A percentile compares a stretch with the other conserved stretches of the same genome.
These are phyloP conservation scores for Talaromyces sp. DNA, from an alignment of 2,329 filamentous ascomycete genomes.

Conservation along the genomic window DNA sequence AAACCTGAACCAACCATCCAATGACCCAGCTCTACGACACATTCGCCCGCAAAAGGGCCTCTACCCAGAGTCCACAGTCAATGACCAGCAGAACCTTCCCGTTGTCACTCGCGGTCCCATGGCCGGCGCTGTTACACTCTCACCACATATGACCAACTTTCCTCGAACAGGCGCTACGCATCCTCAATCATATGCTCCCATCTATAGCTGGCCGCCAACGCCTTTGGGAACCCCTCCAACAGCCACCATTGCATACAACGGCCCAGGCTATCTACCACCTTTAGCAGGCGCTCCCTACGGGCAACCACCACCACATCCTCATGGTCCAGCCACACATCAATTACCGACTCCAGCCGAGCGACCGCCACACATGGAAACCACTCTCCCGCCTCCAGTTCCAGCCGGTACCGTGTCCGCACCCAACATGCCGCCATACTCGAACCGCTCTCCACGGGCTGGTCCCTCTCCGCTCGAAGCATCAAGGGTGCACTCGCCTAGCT, in stretches of 20 bases:
- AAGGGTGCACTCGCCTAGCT: conserved; percentile 24
- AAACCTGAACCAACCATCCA: conserved; percentile 73
- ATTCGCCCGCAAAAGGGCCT: conserved; percentile 88
- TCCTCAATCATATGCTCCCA: conserved; percentile 34
- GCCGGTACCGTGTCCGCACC: conserved; percentile 13
- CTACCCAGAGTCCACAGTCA: conserved; percentile 93
- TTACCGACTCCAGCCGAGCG: conserved; percentile 29
- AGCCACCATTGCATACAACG: conserved; percentile 28
- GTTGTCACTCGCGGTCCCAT: conserved; percentile 72
- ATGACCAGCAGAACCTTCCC: conserved; percentile 74
- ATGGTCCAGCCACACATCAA: conserved; percentile 16
- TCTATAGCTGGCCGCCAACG: conserved; percentile 41
- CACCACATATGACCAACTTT: conserved; percentile 50
- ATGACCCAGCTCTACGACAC: conserved; percentile 70
- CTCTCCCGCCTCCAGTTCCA: conserved; percentile 19
- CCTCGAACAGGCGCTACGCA: conserved; percentile 37
- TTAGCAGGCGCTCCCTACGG: conserved; percentile 27
- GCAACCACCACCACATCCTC: conserved; percentile 14
- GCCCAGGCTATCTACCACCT: conserved; percentile 29
- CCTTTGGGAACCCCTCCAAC: conserved; percentile 39
- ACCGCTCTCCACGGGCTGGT: conserved; percentile 22
- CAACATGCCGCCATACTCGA: conserved; percentile 22
- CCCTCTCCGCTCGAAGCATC: conserved; percentile 20
- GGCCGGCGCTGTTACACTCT: conserved; percentile 49
- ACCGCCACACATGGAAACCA: conserved; percentile 25